These are phyloP conservation scores for Isoetes engelmannii DNA, from an alignment of 83 land plant species.

Conservation along the genomic window DNA sequence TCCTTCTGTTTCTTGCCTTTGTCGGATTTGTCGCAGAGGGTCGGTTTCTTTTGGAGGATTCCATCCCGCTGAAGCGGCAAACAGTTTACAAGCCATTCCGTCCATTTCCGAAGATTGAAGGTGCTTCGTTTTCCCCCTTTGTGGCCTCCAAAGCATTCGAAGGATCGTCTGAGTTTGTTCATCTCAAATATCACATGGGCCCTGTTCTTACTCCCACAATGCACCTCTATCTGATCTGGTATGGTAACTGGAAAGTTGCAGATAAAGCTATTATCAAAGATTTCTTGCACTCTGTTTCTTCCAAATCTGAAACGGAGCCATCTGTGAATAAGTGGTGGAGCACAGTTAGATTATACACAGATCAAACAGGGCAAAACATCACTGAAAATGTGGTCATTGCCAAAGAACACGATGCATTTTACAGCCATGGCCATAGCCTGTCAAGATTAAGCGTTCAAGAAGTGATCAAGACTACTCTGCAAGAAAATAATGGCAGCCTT, in stretches of 20 bases:
- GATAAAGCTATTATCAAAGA: constrained; percentile 51
- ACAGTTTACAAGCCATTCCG: constrained; percentile 3
- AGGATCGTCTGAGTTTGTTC: constrained; percentile 4
- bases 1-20: too few species aligned
- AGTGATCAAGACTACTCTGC: constrained; percentile 52
- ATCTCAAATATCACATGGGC: constrained; percentile 75
- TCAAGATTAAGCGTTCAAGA: constrained; percentile 59
- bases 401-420: constrained; percentile 44
- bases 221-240: constrained; percentile 76
- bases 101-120: not conserved
- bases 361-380: constrained; percentile 69
- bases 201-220: constrained; percentile 81
- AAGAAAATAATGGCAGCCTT: constrained; percentile 28
- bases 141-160: constrained; percentile 7
- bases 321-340: constrained; percentile 59
- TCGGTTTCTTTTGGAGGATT: too few species aligned
- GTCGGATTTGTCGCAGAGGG: too few species aligned
- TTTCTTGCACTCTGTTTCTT: constrained; percentile 62
- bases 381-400: constrained; percentile 41
- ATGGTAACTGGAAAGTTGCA: constrained; percentile 51
- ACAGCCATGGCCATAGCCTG: constrained; percentile 51
- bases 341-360: constrained; percentile 68
- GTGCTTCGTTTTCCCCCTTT: not conserved
- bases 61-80: too few species aligned
- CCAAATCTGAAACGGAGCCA: not conserved